Conservation (phyloP, 768 basidiomycete species). For the Chalciporus chontae region DNA sequence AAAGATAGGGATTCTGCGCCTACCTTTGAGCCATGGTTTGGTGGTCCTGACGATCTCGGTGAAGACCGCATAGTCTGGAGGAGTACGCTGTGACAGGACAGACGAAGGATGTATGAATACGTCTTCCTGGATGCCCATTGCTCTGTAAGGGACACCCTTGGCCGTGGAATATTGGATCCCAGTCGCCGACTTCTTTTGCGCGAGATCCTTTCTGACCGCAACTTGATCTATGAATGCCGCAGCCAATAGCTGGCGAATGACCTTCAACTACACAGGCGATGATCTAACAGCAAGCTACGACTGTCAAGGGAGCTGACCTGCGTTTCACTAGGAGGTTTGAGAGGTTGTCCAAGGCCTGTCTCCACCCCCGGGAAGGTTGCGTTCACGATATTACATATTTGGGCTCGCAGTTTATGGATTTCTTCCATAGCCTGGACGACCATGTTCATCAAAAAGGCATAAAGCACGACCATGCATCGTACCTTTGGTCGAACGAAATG, state of each 20-base stretch:
- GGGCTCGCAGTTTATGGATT: conserved; percentile 90
- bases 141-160: conserved; percentile 78
- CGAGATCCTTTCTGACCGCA: conserved; percentile 84
- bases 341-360: conserved; percentile 56
- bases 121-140: conserved; percentile 77
- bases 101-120: conserved; percentile 93
- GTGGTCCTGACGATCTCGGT: conserved; percentile 78
- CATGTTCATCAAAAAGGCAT: conserved; percentile 1
- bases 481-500: conserved; percentile 93
- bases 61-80: conserved; percentile 86
- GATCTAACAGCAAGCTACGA: neutral
- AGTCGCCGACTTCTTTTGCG: conserved; percentile 51
- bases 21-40: conserved; percentile 78
- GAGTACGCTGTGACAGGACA: conserved; percentile 59
- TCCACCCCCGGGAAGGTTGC: conserved; percentile 69
- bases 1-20: conserved; percentile 4
- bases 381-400: conserved; percentile 82
- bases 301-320: conserved; percentile 50
- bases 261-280: conserved; percentile 66
- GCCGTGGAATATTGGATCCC: conserved; percentile 72
- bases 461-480: conserved; percentile 8
- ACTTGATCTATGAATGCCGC: conserved; percentile 95
- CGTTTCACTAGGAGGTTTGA: conserved; percentile 71
- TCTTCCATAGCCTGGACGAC: conserved; percentile 89
- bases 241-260: conserved; percentile 80